These are phyloP conservation scores for Ogataea chonburiensis DNA, from an alignment of 805 yeast species.

Conservation along the genomic window DNA sequence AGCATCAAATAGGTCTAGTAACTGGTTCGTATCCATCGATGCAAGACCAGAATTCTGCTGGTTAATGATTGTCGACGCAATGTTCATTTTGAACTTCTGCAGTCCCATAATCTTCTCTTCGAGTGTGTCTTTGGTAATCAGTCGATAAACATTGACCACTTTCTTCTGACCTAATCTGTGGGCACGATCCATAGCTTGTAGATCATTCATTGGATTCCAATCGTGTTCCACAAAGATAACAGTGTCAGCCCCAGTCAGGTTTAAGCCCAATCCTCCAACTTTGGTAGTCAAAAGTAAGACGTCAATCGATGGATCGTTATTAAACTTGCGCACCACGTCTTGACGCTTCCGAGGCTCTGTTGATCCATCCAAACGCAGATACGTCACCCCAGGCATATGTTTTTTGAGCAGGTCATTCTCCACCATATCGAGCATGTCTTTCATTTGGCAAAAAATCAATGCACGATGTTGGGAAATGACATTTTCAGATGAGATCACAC, in stretches of 20 bases:
- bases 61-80: conserved; percentile 92
- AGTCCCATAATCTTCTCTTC: conserved; percentile 98
- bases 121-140: conserved; percentile 87
- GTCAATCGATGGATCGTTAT: conserved; percentile 96
- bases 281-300: conserved; percentile 88
- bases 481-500: conserved; percentile 37
- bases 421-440: conserved; percentile 96
- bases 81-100: conserved; percentile 95
- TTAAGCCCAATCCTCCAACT: conserved; percentile 98
- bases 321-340: conserved; percentile 84
- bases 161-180: conserved; percentile 97
- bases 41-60: conserved; percentile 96
- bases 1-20: conserved; percentile 83
- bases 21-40: conserved; percentile 95
- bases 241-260: conserved; percentile 97
- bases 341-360: conserved; percentile 93
- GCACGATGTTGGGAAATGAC: conserved; percentile 94
- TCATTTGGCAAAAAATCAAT: conserved; percentile 90
- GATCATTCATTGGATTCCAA: conserved; percentile 99
- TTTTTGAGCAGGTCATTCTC: conserved; percentile 83
- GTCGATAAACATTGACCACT: conserved; percentile 93
- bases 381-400: conserved; percentile 86
- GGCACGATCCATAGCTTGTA: conserved; percentile 99
- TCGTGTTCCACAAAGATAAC: conserved; percentile 99
- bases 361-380: conserved; percentile 91